Conservation (phyloP, 164 flowering plant genomes). For the Magnolia kwangsiensis region DNA sequence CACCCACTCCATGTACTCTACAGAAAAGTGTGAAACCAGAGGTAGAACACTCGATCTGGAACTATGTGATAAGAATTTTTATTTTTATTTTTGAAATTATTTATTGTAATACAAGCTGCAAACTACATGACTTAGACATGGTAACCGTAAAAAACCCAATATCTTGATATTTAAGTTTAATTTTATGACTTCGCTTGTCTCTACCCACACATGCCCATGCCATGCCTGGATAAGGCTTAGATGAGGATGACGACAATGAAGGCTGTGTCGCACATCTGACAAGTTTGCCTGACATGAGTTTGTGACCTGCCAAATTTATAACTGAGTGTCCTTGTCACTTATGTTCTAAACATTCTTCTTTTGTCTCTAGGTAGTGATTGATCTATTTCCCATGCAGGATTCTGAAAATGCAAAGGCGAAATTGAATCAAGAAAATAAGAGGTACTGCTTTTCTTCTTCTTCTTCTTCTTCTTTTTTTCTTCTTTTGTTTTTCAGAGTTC, state of each 20-base stretch:
- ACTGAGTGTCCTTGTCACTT: neutral
- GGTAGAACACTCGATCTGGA: slow-evolving; percentile 22
- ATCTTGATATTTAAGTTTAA: neutral
- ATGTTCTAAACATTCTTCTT: neutral
- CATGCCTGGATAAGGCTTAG: neutral
- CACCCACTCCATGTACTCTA: slow-evolving; percentile 7
- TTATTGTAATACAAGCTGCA: too few species aligned
- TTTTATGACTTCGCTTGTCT: neutral
- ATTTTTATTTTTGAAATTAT: too few species aligned
- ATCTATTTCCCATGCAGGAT: slow-evolving; percentile 28
- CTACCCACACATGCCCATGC: neutral
- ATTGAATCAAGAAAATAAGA: slow-evolving; percentile 27
- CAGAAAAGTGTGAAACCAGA: slow-evolving; percentile 26
- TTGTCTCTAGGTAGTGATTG: neutral
- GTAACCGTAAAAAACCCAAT: neutral
- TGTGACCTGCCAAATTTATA: neutral
- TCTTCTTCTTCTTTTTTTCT: neutral
- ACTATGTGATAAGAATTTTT: too few species aligned
- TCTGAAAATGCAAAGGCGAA: slow-evolving; percentile 27
- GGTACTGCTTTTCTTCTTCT: slow-evolving; percentile 27
- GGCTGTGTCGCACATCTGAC: neutral
- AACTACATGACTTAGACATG: neutral
- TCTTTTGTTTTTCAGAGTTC: neutral
- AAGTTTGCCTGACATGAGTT: neutral
- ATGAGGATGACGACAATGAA: neutral